Evolutionary conservation across 331 rosid genomes (phyloP).

Genomic region (Malus hybrid): DNA sequence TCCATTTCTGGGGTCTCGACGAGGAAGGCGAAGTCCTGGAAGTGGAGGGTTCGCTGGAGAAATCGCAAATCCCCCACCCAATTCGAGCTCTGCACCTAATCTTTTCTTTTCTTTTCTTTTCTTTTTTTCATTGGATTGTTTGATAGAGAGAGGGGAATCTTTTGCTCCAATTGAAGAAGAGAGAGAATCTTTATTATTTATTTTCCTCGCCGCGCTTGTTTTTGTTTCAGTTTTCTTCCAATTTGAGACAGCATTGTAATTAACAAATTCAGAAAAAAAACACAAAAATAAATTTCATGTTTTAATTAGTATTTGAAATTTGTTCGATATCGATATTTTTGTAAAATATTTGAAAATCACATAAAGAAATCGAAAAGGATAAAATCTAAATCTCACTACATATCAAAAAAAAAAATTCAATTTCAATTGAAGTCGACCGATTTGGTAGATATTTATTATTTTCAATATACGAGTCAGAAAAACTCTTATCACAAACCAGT

Average conservation of each 20-base stretch:
- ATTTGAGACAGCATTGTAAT: neutral
- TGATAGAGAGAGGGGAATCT: slow-evolving; percentile 1
- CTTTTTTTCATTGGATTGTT: neutral
- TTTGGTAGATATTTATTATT: too few relatives aligned
- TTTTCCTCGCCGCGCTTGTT: neutral
- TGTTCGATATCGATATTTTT: too few relatives aligned
- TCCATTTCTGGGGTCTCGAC: slow-evolving; percentile 40
- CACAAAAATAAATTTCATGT: too few relatives aligned
- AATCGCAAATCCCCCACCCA: neutral
- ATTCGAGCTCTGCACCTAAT: neutral
- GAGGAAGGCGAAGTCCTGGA: neutral
- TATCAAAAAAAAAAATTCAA: too few relatives aligned
- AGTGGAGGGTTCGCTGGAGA: neutral
- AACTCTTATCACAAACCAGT: too few relatives aligned
- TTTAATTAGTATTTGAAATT: too few relatives aligned
- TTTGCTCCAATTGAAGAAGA: neutral
- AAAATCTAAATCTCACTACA: too few relatives aligned
- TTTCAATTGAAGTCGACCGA: too few relatives aligned
- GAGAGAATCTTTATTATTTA: neutral
- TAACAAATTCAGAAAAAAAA: too few relatives aligned
- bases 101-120: neutral
- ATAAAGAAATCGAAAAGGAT: too few relatives aligned
- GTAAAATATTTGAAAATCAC: too few relatives aligned
- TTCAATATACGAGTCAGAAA: too few relatives aligned
- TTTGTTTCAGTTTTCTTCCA: neutral